phyloP scores from a whole-genome alignment of 31 red algal species.

The Odonthalia washingtoniensis region DNA sequence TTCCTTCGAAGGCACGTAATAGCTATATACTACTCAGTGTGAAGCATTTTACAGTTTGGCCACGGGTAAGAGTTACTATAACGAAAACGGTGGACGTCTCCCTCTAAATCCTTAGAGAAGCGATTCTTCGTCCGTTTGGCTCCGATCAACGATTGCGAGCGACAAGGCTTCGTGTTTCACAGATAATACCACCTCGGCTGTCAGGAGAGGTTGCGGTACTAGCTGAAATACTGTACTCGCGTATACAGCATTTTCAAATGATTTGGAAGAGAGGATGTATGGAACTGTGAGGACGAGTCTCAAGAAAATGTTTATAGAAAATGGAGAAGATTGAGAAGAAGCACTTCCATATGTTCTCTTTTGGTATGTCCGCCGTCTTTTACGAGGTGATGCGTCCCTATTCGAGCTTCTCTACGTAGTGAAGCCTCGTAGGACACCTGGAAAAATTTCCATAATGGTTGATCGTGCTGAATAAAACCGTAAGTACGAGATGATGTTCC shows the following conservation, averaged over 20 bases:
- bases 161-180: slow-evolving; percentile 29
- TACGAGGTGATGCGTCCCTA: too few species aligned
- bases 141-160: not conserved
- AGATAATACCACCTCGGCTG: not conserved
- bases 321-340: not conserved
- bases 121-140: slow-evolving; percentile 6
- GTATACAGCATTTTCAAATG: slow-evolving; percentile 21
- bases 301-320: not conserved
- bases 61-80: not conserved
- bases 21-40: slow-evolving; percentile 6
- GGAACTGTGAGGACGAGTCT: not conserved
- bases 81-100: not conserved
- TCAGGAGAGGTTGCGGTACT: not conserved
- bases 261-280: slow-evolving; percentile 6
- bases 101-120: not conserved
- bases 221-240: slow-evolving; percentile 19
- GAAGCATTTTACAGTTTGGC: slow-evolving; percentile 22
- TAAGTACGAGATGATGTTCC: too few species aligned
- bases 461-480: too few species aligned
- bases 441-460: too few species aligned
- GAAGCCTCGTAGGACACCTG: too few species aligned
- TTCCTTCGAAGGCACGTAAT: too few species aligned
- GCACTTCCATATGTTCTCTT: too few species aligned
- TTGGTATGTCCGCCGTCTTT: too few species aligned
- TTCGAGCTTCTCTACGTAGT: too few species aligned